Evolutionary conservation across 2,329 filamentous ascomycete species (phyloP).

Genomic region (Pezizomycotina sp.): DNA sequence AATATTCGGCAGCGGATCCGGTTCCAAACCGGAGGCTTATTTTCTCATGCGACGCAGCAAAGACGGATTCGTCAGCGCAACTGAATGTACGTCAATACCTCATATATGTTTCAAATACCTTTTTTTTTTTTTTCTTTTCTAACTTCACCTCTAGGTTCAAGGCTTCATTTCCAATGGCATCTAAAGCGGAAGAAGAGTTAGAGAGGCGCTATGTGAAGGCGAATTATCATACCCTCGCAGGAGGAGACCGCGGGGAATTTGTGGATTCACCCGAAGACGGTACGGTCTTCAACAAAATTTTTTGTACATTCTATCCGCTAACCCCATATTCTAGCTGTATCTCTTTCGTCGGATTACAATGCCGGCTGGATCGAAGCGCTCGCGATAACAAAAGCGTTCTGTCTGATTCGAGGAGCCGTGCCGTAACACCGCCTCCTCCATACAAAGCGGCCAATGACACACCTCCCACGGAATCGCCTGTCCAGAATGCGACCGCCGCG

Average conservation of each 20-base stretch:
- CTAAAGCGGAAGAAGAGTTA: conserved; percentile 51
- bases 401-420: conserved; percentile 44
- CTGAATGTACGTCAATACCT: conserved; percentile 43
- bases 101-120: background rate
- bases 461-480: conserved; percentile 34
- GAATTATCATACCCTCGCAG: conserved; percentile 55
- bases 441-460: conserved; percentile 26
- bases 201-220: conserved; percentile 76
- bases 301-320: conserved; percentile 3
- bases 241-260: conserved; percentile 82
- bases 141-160: conserved; percentile 42
- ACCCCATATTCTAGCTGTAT: conserved; percentile 43
- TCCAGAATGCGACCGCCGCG: too few relatives aligned
- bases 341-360: conserved; percentile 70
- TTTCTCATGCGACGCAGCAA: conserved; percentile 87
- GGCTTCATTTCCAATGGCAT: conserved; percentile 67
- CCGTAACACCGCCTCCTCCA: conserved; percentile 64
- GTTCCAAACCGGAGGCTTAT: conserved; percentile 57
- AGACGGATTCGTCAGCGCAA: conserved; percentile 71
- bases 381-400: conserved; percentile 62
- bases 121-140: conserved; percentile 2
- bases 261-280: conserved; percentile 74
- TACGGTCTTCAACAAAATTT: conserved; percentile 28
- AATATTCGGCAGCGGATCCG: conserved; percentile 62
- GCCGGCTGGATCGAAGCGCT: conserved; percentile 73